Evolutionary conservation across 1,284 basidiomycete genomes (phyloP), one percentile per base, ranked within the genome.

Genomic region (Cryptococcus sp.): DNA sequence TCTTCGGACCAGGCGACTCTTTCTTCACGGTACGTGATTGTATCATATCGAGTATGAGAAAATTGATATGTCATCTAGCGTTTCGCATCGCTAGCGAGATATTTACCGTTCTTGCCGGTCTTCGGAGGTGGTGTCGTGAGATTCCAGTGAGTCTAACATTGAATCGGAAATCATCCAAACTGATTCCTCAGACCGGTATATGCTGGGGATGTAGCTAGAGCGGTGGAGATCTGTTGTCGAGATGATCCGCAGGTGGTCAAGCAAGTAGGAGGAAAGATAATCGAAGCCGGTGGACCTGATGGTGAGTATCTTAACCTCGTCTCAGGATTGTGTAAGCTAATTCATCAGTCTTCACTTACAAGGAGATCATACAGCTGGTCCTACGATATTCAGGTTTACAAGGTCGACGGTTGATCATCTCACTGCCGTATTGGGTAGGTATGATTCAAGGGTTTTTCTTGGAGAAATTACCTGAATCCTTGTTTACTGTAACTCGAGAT

Each of bases 1-100:
- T 88, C 3, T 88, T 88, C 70, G 86, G 86, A 3, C 84, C 84
- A 1, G 85, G 84, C 3, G 86, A 88, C 65, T 80, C 82, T 13
- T 86, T 88, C 73, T 88, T 88, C 72, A 82, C 81, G 55, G 86
- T 86, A 54, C 53, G 80, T 65, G 14, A 5, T 23, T 23, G 23
- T 23, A 23, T 23, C 23, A 23, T 23, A 23, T 23, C 23, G 23
- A 23, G 23, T 23, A 23, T 23, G 23, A 23, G 23, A 23, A 2
- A 2, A 23, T 23, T 23, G 23, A 23, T 2, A 23, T 23, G 23
- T 23, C 23, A 10, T 33, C 14, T 57, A 87, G 84, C 79, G 84
- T 34, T 86, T 88, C 63, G 82, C 83, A 35, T 78, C 73, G 35
- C 71, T 88, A 14, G 82, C 84, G 0, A 79, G 77, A 53, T 78